Percentiles rank a stretch among this genome's conserved stretches.
phyloP scores from a whole-genome alignment of 805 yeast species.

The Candida tammaniensis region DNA sequence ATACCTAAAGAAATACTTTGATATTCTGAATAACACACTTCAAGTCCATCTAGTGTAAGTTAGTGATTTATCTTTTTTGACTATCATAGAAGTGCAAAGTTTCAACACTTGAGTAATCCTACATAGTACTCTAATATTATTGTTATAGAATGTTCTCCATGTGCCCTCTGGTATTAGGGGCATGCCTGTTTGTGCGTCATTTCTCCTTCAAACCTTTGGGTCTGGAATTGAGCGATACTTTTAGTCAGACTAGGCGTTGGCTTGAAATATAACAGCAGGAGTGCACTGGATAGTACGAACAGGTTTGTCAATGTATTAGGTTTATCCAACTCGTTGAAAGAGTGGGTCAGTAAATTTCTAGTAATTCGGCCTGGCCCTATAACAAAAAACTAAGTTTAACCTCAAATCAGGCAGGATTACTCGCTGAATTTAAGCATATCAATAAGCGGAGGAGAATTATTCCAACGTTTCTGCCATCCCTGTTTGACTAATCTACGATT shows the following conservation, averaged over 20 bases:
- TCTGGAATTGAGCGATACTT: conserved; percentile 31
- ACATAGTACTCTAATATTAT: too few species aligned
- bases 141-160: too few species aligned
- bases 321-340: conserved; percentile 14
- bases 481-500: too few species aligned
- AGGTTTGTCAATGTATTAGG: conserved; percentile 13
- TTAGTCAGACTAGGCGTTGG: conserved; percentile 20
- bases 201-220: conserved; percentile 21
- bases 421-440: conserved; percentile 47
- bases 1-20: too few species aligned
- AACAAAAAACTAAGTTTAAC: conserved; percentile 27
- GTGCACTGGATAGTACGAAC: conserved; percentile 9
- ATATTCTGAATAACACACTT: too few species aligned
- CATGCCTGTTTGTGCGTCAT: conserved; percentile 36
- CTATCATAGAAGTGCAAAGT: too few species aligned
- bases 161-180: conserved; percentile 35
- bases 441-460: conserved; percentile 46
- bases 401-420: conserved; percentile 36
- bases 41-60: too few species aligned
- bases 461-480: too few species aligned
- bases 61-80: too few species aligned
- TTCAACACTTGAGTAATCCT: too few species aligned
- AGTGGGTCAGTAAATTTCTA: conserved; percentile 5
- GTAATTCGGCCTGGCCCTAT: conserved; percentile 14
- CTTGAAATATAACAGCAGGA: conserved; percentile 26